Percentiles rank a stretch among this genome's conserved stretches.
These are phyloP conservation scores for Asterophora lycoperdoides DNA, from an alignment of 768 basidiomycete species.

Conservation along the genomic window DNA sequence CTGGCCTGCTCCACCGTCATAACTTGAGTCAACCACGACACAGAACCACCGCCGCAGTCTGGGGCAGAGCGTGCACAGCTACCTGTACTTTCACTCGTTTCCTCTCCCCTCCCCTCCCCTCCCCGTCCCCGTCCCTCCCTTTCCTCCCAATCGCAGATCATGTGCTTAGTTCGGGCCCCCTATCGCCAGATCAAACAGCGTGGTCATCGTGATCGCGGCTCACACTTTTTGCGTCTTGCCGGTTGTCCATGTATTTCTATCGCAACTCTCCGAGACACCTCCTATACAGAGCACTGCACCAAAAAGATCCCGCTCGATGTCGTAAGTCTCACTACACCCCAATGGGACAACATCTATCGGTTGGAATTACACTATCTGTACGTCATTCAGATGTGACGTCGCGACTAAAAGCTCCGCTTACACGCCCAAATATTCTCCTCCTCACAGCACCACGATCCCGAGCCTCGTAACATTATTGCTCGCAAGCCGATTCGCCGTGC, in stretches of 20 bases:
- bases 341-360: too few species aligned
- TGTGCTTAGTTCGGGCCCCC: background rate
- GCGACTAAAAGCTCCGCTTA: too few species aligned
- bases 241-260: too few species aligned
- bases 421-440: too few species aligned
- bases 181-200: constrained; percentile 4
- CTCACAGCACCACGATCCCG: too few species aligned
- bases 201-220: background rate
- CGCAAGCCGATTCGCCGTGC: background rate
- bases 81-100: background rate
- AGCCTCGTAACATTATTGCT: background rate
- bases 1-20: constrained; percentile 11
- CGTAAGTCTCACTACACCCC: too few species aligned
- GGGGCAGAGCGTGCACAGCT: too few species aligned
- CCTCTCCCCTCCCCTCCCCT: background rate
- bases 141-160: background rate
- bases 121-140: background rate
- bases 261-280: too few species aligned
- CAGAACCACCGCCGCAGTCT: background rate
- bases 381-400: too few species aligned
- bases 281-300: too few species aligned
- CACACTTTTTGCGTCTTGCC: background rate
- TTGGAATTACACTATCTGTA: too few species aligned
- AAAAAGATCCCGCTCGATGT: too few species aligned
- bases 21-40: background rate